These are phyloP conservation scores for Colletotrichum echinochloae DNA, from an alignment of 2,329 filamentous ascomycete genomes.

Conservation along the genomic window DNA sequence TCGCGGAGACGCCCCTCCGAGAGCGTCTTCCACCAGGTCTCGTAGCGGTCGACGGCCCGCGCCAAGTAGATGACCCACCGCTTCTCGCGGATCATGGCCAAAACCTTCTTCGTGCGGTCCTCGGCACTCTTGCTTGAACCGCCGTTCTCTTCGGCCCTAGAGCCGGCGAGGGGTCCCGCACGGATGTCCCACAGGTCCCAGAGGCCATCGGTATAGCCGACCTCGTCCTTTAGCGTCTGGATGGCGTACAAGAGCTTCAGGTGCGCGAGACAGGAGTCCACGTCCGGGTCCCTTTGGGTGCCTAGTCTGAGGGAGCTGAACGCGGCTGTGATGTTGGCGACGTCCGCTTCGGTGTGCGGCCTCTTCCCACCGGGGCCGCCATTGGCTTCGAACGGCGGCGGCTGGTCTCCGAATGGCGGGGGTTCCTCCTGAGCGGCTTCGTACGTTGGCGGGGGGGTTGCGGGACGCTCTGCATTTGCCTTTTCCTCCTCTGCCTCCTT, in stretches of 20 bases:
- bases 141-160: slow-evolving; percentile 21
- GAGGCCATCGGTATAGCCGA: slow-evolving; percentile 75
- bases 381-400: slow-evolving; percentile 35
- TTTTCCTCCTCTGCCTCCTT: slow-evolving; percentile 37
- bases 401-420: slow-evolving; percentile 32
- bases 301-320: slow-evolving; percentile 55
- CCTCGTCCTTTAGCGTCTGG: slow-evolving; percentile 73
- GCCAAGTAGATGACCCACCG: slow-evolving; percentile 78
- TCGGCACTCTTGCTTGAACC: slow-evolving; percentile 44
- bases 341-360: neutral
- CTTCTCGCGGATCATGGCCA: slow-evolving; percentile 74
- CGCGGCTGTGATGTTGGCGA: slow-evolving; percentile 50
- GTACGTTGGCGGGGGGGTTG: slow-evolving; percentile 36
- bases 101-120: slow-evolving; percentile 50
- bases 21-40: slow-evolving; percentile 70
- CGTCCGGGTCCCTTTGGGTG: slow-evolving; percentile 51
- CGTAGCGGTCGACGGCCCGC: slow-evolving; percentile 76
- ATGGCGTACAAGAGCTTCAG: slow-evolving; percentile 79
- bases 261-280: slow-evolving; percentile 75
- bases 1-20: slow-evolving; percentile 49
- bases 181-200: slow-evolving; percentile 70
- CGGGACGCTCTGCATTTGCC: slow-evolving; percentile 23
- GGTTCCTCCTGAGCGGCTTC: slow-evolving; percentile 18
- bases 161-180: slow-evolving; percentile 44
- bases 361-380: neutral